phyloP scores from a whole-genome alignment of 108 stramenopile genomes.

The Schizochytrium sp. region DNA sequence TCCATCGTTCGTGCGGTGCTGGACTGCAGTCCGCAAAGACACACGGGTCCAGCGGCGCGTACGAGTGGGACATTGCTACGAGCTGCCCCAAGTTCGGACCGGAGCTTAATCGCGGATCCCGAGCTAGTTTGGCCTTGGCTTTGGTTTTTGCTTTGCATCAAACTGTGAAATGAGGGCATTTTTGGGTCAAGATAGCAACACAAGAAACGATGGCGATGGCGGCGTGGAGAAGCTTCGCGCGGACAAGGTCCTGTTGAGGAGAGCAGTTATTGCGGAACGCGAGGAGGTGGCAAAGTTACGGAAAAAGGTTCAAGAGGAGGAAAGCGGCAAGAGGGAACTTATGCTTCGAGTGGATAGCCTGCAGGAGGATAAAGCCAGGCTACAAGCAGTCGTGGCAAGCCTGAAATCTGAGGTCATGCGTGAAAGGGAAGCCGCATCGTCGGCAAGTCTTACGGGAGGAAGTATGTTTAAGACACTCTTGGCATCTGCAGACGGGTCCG shows the following conservation, averaged over 20 bases:
- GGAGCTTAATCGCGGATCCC: too few species aligned
- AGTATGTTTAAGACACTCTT: slow-evolving; percentile 58
- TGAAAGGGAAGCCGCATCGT: not conserved
- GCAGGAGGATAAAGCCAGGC: slow-evolving; percentile 22
- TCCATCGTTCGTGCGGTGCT: not conserved
- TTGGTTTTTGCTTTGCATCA: too few species aligned
- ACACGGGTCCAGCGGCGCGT: slow-evolving; percentile 35
- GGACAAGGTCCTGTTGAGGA: not conserved
- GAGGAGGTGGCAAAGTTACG: not conserved
- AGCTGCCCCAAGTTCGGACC: too few species aligned
- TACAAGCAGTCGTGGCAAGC: not conserved
- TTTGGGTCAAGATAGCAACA: too few species aligned
- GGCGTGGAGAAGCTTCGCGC: slow-evolving; percentile 24
- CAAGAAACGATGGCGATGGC: too few species aligned
- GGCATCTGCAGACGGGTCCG: slow-evolving; percentile 25
- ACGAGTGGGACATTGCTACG: not conserved
- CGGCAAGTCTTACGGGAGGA: slow-evolving; percentile 28
- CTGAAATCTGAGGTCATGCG: not conserved
- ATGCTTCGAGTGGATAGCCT: slow-evolving; percentile 16
- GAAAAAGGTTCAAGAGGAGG: not conserved
- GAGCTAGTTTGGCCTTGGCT: too few species aligned
- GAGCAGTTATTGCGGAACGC: slow-evolving; percentile 14
- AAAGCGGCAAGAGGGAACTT: not conserved
- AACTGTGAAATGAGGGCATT: too few species aligned
- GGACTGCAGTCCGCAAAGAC: not conserved